A percentile compares a stretch with the other conserved stretches of the same genome.
Conservation (phyloP, 768 basidiomycete genomes). For the Floccularia luteovirens region DNA sequence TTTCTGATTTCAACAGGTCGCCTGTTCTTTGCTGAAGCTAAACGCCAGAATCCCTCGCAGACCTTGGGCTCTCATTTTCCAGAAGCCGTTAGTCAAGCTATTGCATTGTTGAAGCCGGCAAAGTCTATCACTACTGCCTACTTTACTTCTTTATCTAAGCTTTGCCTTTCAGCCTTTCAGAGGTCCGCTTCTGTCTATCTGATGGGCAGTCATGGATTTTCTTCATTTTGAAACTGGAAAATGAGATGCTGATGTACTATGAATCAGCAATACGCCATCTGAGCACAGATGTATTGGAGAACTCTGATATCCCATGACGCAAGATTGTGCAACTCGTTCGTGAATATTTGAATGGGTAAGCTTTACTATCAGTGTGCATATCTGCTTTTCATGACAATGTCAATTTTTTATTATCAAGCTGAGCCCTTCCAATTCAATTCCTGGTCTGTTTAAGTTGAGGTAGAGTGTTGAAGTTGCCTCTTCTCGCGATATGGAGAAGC, state of each 20-base stretch:
- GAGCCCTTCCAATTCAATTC: no score
- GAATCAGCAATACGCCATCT: constrained; percentile 13
- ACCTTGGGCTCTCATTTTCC: constrained; percentile 14
- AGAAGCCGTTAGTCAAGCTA: constrained; percentile 22
- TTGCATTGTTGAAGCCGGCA: constrained; percentile 17
- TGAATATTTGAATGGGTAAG: constrained; percentile 21
- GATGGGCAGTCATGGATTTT: constrained; percentile 23
- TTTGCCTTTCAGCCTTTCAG: constrained; percentile 14
- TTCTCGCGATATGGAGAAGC: no score
- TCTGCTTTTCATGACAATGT: constrained; percentile 4
- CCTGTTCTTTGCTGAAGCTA: constrained; percentile 18
- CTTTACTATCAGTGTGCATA: constrained; percentile 4
- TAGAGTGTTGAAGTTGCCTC: constrained; percentile 1
- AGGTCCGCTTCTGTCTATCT: constrained; percentile 24
- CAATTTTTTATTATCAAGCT: constrained; percentile 10
- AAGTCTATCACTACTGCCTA: constrained; percentile 13
- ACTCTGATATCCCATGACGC: constrained; percentile 11
- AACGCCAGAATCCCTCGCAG: constrained; percentile 12
- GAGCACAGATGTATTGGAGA: constrained; percentile 13
- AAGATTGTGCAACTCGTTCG: constrained; percentile 16
- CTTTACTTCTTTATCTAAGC: constrained; percentile 10
- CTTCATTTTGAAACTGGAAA: constrained; percentile 18
- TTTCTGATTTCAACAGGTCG: constrained; percentile 13
- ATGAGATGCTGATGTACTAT: constrained; percentile 15
- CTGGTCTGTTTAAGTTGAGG: constrained; percentile 10